Evolutionary conservation across 495 filamentous ascomycete species (phyloP).

Genomic region (Daldinia caldariorum): DNA sequence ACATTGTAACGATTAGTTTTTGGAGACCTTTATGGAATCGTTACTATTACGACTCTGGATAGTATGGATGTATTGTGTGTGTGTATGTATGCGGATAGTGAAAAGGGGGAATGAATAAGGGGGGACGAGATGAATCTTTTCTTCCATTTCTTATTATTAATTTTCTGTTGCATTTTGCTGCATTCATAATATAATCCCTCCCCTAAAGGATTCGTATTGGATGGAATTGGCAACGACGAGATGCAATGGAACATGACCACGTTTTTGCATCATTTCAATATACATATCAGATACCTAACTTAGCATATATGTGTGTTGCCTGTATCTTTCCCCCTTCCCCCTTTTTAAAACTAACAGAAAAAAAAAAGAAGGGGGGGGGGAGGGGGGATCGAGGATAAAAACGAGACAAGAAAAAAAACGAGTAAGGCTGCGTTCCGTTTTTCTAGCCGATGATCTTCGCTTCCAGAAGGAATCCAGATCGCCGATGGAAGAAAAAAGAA

Average conservation of each 20-base stretch:
- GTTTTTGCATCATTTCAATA: conserved; percentile 37
- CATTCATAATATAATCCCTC: not conserved
- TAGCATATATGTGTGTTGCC: conserved; percentile 3
- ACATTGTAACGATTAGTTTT: conserved; percentile 8
- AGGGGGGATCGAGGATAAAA: not conserved
- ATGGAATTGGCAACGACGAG: conserved; percentile 1
- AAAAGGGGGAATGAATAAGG: not conserved
- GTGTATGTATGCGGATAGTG: not conserved
- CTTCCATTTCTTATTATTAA: conserved; percentile 5
- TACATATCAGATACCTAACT: not conserved
- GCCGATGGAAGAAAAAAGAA: not conserved
- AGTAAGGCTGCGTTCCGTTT: not conserved
- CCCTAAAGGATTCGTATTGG: not conserved
- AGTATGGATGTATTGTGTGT: not conserved
- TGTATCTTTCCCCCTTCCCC: not conserved
- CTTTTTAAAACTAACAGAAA: not conserved
- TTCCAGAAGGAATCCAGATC: conserved; percentile 35
- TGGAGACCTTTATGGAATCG: conserved; percentile 11
- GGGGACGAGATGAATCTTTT: not conserved
- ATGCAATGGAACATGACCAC: conserved; percentile 46
- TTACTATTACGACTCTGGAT: conserved; percentile 7
- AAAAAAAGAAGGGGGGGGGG: not conserved
- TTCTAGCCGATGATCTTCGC: conserved; percentile 22
- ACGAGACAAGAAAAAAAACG: no score
- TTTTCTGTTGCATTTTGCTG: not conserved